Evolutionary conservation across 208 protist species (phyloP), one percentile per base, ranked within the genome.

Genomic region (Trypanosoma vivax): DNA sequence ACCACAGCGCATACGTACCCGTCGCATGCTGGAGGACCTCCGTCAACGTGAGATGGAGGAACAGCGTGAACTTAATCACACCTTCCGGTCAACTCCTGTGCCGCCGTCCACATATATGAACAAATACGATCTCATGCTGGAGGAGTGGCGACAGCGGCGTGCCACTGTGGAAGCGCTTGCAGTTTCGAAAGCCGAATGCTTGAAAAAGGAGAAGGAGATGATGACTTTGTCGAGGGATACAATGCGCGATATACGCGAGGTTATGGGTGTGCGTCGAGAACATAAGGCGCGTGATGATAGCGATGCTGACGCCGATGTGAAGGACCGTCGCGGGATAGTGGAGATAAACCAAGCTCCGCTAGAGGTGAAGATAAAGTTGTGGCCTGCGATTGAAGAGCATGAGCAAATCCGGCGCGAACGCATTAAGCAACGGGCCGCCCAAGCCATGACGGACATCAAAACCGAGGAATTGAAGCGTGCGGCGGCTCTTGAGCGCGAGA

Each of bases 111-210:
- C 87, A 13, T 94, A 88, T 57, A 80, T 94, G 69, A 84, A 85
- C 55, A 91, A 90, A 64, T 94, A 94, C 41, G 83, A 79, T 31
- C 46, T 94, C 23, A 94, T 94, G 87, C 74, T 94, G 31, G 78
- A 90, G 61, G 87, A 94, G 65, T 94, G 87, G 87, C 75, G 79
- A 7, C 73, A 87, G 69, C 76, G 83, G 30, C 86, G 87, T 63
- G 73, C 74, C 13, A 81, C 83, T 0, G 76, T 84, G 23, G 70
- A 77, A 48, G 56, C 67, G 24, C 56, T 84, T 13, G 77, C 87
- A 21, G 48, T 65, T 2, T 72, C 79, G 70, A 68, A 67, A 45
- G 87, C 87, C 1, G 65, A 80, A 45, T 34, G 60, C 16, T 71
- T 75, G 23, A 60, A 63, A 48, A 69, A 85, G 45, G 79, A 91